Percentiles rank a stretch among this genome's conserved stretches.
Conservation (phyloP, 331 rosid species). For the Cydonia oblonga region DNA sequence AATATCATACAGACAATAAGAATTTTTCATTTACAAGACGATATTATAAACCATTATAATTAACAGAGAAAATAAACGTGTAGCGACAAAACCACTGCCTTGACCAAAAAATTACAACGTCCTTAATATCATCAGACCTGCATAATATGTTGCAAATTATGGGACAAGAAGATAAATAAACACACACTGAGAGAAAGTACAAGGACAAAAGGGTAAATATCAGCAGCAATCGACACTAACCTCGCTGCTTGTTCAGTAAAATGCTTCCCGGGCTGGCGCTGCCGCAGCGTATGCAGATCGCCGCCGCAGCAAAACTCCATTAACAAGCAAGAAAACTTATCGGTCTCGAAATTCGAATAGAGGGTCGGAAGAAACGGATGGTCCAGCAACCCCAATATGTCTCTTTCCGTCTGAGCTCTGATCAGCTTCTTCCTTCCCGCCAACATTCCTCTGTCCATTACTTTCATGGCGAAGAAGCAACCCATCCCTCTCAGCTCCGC, state of each 20-base stretch:
- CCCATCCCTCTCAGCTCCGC: slow-evolving; percentile 40
- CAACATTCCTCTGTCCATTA: slow-evolving; percentile 44
- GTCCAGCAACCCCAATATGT: slow-evolving; percentile 37
- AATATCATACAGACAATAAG: too few relatives aligned
- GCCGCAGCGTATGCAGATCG: slow-evolving; percentile 46
- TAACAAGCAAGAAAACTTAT: slow-evolving; percentile 48
- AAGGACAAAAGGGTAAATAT: background rate
- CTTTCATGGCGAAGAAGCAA: slow-evolving; percentile 46
- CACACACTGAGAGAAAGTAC: background rate
- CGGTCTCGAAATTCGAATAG: slow-evolving; percentile 48
- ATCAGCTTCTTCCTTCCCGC: slow-evolving; percentile 39
- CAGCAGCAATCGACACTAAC: slow-evolving; percentile 6
- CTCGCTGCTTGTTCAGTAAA: slow-evolving; percentile 44
- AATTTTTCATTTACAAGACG: too few relatives aligned
- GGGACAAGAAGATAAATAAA: too few relatives aligned
- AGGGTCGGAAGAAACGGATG: slow-evolving; percentile 58
- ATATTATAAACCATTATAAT: too few relatives aligned
- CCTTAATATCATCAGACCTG: background rate
- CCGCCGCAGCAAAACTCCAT: slow-evolving; percentile 64
- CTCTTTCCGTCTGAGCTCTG: slow-evolving; percentile 48
- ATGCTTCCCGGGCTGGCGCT: slow-evolving; percentile 43
- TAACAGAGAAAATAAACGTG: too few relatives aligned
- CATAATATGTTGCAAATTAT: too few relatives aligned
- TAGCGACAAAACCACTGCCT: too few relatives aligned
- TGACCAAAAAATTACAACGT: background rate